Evolutionary conservation across 108 stramenopile species (phyloP), one percentile per base, ranked within the genome.

Genomic region (Aurantiochytrium sp.): DNA sequence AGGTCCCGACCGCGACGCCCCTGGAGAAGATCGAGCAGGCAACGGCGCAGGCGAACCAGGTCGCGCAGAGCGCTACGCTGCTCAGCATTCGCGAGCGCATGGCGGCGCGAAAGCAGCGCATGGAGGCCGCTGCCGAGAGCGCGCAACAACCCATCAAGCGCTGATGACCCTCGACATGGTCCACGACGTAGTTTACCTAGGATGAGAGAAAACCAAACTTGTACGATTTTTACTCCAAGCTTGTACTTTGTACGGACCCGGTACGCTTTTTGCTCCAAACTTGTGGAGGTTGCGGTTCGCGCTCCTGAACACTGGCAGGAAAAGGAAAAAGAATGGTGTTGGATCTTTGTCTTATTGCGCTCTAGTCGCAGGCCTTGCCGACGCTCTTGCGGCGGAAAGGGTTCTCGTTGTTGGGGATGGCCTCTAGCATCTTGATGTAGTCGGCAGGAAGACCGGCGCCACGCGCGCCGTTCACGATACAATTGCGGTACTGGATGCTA

Each of bases 51-150:
- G 73, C 73, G 45, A 48, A 41, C 24, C 42, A 41, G 39, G 73
- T 48, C 10, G 73, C 73, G 10, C 42, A 48, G 24, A 81, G 27
- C 73, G 73, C 45, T 41, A 81, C 73, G 12, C 73, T 81, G 27
- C 42, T n/a, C 27, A 81, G 73, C 45, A 81, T 81, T 81, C 73
- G 73, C 45, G 73, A 81, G 73, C 73, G 73, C n/a, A 81, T 81
- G 73, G 73, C 73, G 6, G 73, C 73, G 39, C 73, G 73, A 6
- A 65, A 65, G 59, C 59, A 65, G 59, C 8, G 34, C 6, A 65
- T 65, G 59, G 32, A 34, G 59, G 59, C 27, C 10, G 59, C 59
- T 34, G 59, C 59, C 15, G 59, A 19, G 8, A 65, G 17, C 17
- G 50, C 50, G 8, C 15, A 8, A 17, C 50, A 52, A 8, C 8